A percentile compares a stretch with the other conserved stretches of the same genome.
Evolutionary conservation across 2,329 filamentous ascomycete species (phyloP).

Genomic region (Rhinocladiella similis): DNA sequence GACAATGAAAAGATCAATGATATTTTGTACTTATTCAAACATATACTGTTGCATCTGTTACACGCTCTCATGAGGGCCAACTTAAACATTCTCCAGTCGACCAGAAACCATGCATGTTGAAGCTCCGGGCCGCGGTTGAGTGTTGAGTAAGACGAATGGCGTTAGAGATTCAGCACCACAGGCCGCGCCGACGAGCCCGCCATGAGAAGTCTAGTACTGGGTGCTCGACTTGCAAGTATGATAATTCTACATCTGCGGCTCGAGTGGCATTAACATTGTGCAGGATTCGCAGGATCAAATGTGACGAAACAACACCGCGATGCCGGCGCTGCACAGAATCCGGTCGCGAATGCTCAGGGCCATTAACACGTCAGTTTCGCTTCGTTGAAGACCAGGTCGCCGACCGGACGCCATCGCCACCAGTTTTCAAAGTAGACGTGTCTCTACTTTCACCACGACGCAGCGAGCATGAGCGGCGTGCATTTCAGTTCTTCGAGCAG

Average conservation of each 20-base stretch:
- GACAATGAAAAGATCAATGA: no score
- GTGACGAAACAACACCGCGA: conserved; percentile 23
- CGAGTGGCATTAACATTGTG: neutral
- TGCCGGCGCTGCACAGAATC: conserved; percentile 21
- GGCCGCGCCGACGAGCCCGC: neutral
- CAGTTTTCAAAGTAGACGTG: conserved; percentile 1
- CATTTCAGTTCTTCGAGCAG: conserved; percentile 41
- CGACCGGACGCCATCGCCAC: conserved; percentile 7
- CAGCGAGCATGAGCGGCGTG: conserved; percentile 34
- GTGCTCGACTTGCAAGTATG: neutral
- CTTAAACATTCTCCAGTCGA: no score
- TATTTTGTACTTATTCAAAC: no score
- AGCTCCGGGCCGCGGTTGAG: no score
- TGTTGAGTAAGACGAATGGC: no score
- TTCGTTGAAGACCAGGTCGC: conserved; percentile 11
- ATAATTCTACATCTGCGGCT: neutral
- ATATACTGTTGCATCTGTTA: no score
- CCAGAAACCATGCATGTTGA: no score
- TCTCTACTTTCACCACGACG: conserved; percentile 15
- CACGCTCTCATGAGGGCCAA: no score
- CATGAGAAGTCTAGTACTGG: neutral
- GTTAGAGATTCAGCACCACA: no score
- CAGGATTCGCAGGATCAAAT: conserved; percentile 24
- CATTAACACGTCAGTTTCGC: conserved; percentile 10
- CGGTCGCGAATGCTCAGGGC: conserved; percentile 22